Evolutionary conservation across 1,284 basidiomycete genomes (phyloP), one percentile per base, ranked within the genome.

Genomic region (Moesziomyces parantarcticus): DNA sequence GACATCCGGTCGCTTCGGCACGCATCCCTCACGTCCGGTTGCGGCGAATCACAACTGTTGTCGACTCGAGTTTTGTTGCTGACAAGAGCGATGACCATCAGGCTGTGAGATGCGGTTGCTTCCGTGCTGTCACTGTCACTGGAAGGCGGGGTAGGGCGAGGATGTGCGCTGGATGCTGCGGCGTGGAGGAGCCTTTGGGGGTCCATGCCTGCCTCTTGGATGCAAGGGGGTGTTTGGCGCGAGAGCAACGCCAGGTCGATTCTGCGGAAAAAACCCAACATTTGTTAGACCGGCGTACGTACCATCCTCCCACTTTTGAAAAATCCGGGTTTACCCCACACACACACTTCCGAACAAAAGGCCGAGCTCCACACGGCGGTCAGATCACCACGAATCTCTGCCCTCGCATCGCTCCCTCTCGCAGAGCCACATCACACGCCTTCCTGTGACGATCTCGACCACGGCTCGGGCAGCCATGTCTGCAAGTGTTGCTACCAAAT

Each of bases 391-490:
- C 10, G 29, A 32, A 32, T 32, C 10, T 13, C 29, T 32, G 29
- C 29, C 16, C 36, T 6, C 36, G 3, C 5, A 39, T 39, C 16
- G 36, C 14, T 18, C 36, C 21, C 3, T 45, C 51, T 43, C 20
- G 25, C 9, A 20, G 14, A 11, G 14, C 39, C 22, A 21, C 23
- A 10, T 20, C 14, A 29, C 18, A 18, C 29, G 11, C 7, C 1
- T 13, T 21, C 8, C 18, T 11, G 22, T 9, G 23, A 42, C 6
- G 9, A 29, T 6, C 25, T 3, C 23, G 16, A 23, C 7, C 9
- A 47, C 14, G 7, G 8, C 11, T 32, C 29, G 29, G 29, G 36
- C 16, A 13, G 18, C 6, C 4, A 67, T 54, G 54, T n/a, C 53
- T 9, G 18, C 53, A 2, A 36, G 7, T 22, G 43, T 20, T 14